Percentiles rank a stretch among this genome's conserved stretches.
phyloP scores from a whole-genome alignment of 129 eudicot genomes.

The Helichrysum umbraculigerum region DNA sequence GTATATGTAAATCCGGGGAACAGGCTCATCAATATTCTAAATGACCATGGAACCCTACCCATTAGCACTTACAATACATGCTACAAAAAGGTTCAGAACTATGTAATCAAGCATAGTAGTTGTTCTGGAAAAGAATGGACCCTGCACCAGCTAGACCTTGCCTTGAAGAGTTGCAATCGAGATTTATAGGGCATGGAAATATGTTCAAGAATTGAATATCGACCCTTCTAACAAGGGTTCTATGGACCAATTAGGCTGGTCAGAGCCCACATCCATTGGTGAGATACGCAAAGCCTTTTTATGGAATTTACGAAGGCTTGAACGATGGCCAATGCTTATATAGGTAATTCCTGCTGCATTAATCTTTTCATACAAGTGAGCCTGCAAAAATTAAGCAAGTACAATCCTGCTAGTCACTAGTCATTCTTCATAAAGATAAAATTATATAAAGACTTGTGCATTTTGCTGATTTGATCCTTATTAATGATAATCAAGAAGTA shows the following conservation, averaged over 20 bases:
- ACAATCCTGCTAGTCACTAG: not conserved
- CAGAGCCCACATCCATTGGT: conserved; percentile 28
- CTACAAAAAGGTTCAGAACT: conserved; percentile 16
- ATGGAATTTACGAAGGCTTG: conserved; percentile 66
- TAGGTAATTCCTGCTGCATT: conserved; percentile 77
- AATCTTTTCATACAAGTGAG: conserved; percentile 58
- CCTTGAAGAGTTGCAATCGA: not conserved
- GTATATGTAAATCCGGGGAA: not conserved
- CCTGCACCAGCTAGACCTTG: not conserved
- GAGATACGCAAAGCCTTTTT: conserved; percentile 58
- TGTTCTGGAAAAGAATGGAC: not conserved
- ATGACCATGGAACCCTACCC: conserved; percentile 23
- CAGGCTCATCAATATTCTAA: conserved; percentile 25
- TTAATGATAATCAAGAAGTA: conserved; percentile 14
- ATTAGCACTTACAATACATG: conserved; percentile 1
- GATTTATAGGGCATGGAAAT: not conserved
- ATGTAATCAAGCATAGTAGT: not conserved
- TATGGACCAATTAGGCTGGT: conserved; percentile 51
- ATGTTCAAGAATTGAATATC: conserved; percentile 23
- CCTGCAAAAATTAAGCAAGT: conserved; percentile 41
- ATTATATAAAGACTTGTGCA: too few relatives aligned
- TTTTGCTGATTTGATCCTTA: not conserved
- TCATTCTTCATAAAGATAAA: too few relatives aligned
- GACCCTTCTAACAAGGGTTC: conserved; percentile 40
- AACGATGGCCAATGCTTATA: conserved; percentile 75